These are phyloP conservation scores for Prunus campanulata DNA, from an alignment of 306 rosid species.

Conservation along the genomic window DNA sequence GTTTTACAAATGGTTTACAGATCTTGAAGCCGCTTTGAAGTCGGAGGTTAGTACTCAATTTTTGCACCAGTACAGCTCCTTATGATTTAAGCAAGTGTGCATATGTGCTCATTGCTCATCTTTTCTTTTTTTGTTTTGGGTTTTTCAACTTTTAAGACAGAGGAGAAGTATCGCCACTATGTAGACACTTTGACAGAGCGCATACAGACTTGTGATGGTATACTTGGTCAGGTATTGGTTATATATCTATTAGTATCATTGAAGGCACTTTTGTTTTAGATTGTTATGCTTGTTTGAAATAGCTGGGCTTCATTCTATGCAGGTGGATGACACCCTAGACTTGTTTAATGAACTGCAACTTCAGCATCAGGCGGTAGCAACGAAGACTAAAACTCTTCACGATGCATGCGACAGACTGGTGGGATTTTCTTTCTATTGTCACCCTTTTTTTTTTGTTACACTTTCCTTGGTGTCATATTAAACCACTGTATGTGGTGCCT, in stretches of 20 bases:
- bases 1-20: constrained; percentile 96
- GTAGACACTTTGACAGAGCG: constrained; percentile 82
- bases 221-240: constrained; percentile 64
- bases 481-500: neutral
- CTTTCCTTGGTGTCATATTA: neutral
- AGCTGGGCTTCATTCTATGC: constrained; percentile 25
- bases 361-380: constrained; percentile 97
- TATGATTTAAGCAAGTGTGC: neutral
- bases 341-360: constrained; percentile 75
- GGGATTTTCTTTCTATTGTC: constrained; percentile 26
- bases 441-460: constrained; percentile 1
- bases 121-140: neutral
- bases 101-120: constrained; percentile 16
- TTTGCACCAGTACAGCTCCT: neutral
- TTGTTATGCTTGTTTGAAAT: constrained; percentile 17
- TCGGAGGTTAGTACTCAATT: constrained; percentile 66
- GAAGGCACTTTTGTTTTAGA: neutral
- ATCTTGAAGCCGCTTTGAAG: constrained; percentile 95
- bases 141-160: constrained; percentile 53
- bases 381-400: constrained; percentile 95
- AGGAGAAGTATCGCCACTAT: constrained; percentile 92
- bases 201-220: constrained; percentile 84
- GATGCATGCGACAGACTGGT: constrained; percentile 97
- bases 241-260: constrained; percentile 9
- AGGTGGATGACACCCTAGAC: constrained; percentile 90